Evolutionary conservation across 495 filamentous ascomycete genomes (phyloP), one percentile per base, ranked within the genome.

Genomic region (Neurospora tetrasperma): DNA sequence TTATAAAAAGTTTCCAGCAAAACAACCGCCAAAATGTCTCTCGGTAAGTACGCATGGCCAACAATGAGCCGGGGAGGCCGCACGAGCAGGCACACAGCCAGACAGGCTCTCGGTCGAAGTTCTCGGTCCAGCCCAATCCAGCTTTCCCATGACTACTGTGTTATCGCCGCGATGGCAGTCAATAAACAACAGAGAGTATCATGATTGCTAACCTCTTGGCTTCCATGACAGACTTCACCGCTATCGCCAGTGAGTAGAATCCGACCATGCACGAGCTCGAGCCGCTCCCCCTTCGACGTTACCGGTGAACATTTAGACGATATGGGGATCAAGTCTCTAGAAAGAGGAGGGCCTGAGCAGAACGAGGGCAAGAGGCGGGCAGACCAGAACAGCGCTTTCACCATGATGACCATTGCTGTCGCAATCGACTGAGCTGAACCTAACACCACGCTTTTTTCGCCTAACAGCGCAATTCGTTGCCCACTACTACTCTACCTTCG

Each of bases 401-500:
- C 27, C 14, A 66, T 66, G 54, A 66, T 41, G 42, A 39, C 48
- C 10, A 42, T 41, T 46, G 40, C n/a, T 71, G 5, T 3, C 39
- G 18, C 18, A 14, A 46, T n/a, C 46, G 18, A 69, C 35, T 72
- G 46, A 54, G 9, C 31, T 42, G 69, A 62, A 41, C 40, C 71
- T 74, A 69, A 76, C 75, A 42, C 20, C 20, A 66, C 46, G 62
- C 70, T 42, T 42, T 66, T 69, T 16, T 66, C 59, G 39, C 71
- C 69, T 20, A 14, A 70, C 80, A 98, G 94, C 86, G 75, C 85
- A 94, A 78, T 98, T 98, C 83, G 90, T 93, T 70, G 73, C 88
- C 35, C 94, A 90, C 86, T 98, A 97, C 90, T 97, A 97, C 86
- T 82, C 88, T 72, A 90, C 89, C 70, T 97, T 98, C 82, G 94